Conservation (phyloP, 257 asterid genomes). For the Scutellaria minor region DNA sequence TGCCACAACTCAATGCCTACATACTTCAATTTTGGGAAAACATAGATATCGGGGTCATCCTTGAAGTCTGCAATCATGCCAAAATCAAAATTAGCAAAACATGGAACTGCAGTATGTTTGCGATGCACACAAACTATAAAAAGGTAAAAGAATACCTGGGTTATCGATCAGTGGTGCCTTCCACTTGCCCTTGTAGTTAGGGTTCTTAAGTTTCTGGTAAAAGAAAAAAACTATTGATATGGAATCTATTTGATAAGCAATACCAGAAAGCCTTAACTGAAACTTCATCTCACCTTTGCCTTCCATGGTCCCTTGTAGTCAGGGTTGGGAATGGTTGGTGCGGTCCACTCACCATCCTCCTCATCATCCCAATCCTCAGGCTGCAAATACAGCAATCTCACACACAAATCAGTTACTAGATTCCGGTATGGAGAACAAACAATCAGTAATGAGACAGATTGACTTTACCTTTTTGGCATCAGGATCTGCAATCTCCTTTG, state of each 20-base stretch:
- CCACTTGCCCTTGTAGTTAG: constrained; percentile 94
- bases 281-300: constrained; percentile 61
- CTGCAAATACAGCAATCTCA: constrained; percentile 42
- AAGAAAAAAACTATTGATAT: constrained; percentile 8
- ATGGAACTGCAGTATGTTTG: background rate
- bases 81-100: constrained; percentile 2
- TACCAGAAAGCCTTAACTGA: constrained; percentile 4
- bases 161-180: constrained; percentile 89
- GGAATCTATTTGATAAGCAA: constrained; percentile 19
- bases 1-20: constrained; percentile 99
- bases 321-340: constrained; percentile 92
- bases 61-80: constrained; percentile 67
- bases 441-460: background rate
- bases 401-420: constrained; percentile 27
- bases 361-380: constrained; percentile 99
- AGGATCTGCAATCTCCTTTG: constrained; percentile 79
- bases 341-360: constrained; percentile 98
- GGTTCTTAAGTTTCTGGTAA: constrained; percentile 85
- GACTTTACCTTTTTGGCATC: constrained; percentile 88
- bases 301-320: constrained; percentile 95
- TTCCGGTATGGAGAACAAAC: background rate
- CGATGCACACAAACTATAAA: background rate
- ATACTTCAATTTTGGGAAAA: constrained; percentile 88
- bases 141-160: constrained; percentile 59
- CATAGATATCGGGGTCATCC: constrained; percentile 92